Percentiles rank a stretch among this genome's conserved stretches.
phyloP scores from a whole-genome alignment of 306 rosid genomes.

The barrel medic (Medicago truncatula) region MtrunA17r5.0-ANR NC_053048.1:40871001-40871500 shows the following conservation, averaged over 20 bases:
- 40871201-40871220: slow-evolving; percentile 28
- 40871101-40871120: slow-evolving; percentile 99
- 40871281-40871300: slow-evolving; percentile 95
- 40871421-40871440: neutral
- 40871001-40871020: slow-evolving; percentile 34
- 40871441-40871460: slow-evolving; percentile 2
- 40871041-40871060: slow-evolving; percentile 98
- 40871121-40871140: slow-evolving; percentile 84
- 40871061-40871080: slow-evolving; percentile 95
- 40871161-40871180: slow-evolving; percentile 95
- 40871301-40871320: slow-evolving; percentile 82
- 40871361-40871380: slow-evolving; percentile 1
- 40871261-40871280: slow-evolving; percentile 96
- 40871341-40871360: neutral
- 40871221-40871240: slow-evolving; percentile 27
- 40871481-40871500: neutral
- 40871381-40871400: slow-evolving; percentile 12
- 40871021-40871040: slow-evolving; percentile 90
- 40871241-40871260: slow-evolving; percentile 67
- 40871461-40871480: slow-evolving; percentile 22
- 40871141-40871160: slow-evolving; percentile 87
- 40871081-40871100: slow-evolving; percentile 92
- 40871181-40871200: slow-evolving; percentile 1
- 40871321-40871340: slow-evolving; percentile 95
- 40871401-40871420: neutral